Conservation (phyloP, 2,329 filamentous ascomycete species). For the Cordyceps militaris region DNA sequence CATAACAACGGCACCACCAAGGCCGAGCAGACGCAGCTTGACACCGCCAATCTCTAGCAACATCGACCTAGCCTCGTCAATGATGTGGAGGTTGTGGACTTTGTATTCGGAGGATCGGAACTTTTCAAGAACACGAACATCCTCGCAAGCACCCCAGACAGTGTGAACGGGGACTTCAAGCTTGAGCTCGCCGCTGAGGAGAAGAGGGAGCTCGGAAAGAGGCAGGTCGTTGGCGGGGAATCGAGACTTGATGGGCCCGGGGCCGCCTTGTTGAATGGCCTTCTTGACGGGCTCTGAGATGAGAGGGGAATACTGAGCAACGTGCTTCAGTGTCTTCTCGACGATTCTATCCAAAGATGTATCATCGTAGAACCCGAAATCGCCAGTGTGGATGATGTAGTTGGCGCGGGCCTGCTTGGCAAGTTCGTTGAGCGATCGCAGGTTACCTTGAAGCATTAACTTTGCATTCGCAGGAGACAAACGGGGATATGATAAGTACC, state of each 20-base stretch:
- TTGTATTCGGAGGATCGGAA: slow-evolving; percentile 98
- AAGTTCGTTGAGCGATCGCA: slow-evolving; percentile 91
- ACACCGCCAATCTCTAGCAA: slow-evolving; percentile 91
- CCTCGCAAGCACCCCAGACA: slow-evolving; percentile 97
- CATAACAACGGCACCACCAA: slow-evolving; percentile 97
- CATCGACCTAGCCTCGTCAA: slow-evolving; percentile 95
- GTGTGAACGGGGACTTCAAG: slow-evolving; percentile 97
- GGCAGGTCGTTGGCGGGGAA: slow-evolving; percentile 77
- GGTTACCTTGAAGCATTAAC: slow-evolving; percentile 59
- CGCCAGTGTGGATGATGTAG: slow-evolving; percentile 97
- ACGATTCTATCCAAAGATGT: slow-evolving; percentile 93
- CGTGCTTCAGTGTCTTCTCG: slow-evolving; percentile 97
- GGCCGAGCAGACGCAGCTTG: slow-evolving; percentile 85
- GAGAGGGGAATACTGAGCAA: slow-evolving; percentile 95
- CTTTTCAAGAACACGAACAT: slow-evolving; percentile 94
- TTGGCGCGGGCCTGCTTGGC: slow-evolving; percentile 91
- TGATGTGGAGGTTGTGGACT: slow-evolving; percentile 93
- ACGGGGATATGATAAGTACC: slow-evolving; percentile 36
- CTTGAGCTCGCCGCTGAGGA: slow-evolving; percentile 81
- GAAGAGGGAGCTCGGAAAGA: slow-evolving; percentile 84
- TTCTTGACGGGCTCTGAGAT: slow-evolving; percentile 73
- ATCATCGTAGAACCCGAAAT: slow-evolving; percentile 98
- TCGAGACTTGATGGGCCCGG: slow-evolving; percentile 76
- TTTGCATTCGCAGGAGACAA: slow-evolving; percentile 6
- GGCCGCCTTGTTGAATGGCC: slow-evolving; percentile 56